Evolutionary conservation across 2,329 filamentous ascomycete genomes (phyloP), one percentile per base, ranked within the genome.

Genomic region (Purpureocillium takamizusanense): DNA sequence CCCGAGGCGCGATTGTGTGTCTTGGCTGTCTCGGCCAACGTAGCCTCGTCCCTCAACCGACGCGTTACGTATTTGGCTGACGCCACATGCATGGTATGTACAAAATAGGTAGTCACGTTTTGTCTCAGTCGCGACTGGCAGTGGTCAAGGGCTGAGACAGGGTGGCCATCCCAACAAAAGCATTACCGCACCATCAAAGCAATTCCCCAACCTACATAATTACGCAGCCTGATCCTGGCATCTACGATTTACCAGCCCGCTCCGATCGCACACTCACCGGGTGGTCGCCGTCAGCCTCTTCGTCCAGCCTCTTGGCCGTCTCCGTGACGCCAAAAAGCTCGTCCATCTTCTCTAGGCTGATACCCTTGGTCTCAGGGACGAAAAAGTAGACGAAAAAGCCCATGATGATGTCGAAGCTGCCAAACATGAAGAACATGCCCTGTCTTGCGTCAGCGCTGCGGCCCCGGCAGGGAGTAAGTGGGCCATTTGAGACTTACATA

Each of bases 311-410:
- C 47, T 56, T 55, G 21, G 37, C 45, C 18, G 44, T 28, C 42
- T 76, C 70, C 4, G 71, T 72, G 35, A 78, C 66, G 33, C 78
- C 78, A 53, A 82, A 82, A 13, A 82, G 63, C 49, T 80, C 74
- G 52, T 81, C 75, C 76, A 81, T 81, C 55, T 70, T 72, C 59
- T 83, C 78, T 42, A 82, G 63, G 32, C 65, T 65, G 41, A 71
- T 52, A 28, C 81, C 81, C 64, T 85, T 85, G 10, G 81, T 86
- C 61, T 86, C 81, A 0, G 81, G 81, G 14, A 83, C 70, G 44
- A 79, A 71, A 63, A 81, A 78, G 66, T 70, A 82, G 31, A 78
- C 76, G 51, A 81, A 82, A 38, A 80, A 45, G 44, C 74, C 74
- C 74, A 84, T 83, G 48, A 67, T 53, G 49, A 79, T 69, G 55